Percentiles rank a stretch among this genome's conserved stretches.
Evolutionary conservation across 805 yeast species (phyloP).

Genomic region (Candida anglica): DNA sequence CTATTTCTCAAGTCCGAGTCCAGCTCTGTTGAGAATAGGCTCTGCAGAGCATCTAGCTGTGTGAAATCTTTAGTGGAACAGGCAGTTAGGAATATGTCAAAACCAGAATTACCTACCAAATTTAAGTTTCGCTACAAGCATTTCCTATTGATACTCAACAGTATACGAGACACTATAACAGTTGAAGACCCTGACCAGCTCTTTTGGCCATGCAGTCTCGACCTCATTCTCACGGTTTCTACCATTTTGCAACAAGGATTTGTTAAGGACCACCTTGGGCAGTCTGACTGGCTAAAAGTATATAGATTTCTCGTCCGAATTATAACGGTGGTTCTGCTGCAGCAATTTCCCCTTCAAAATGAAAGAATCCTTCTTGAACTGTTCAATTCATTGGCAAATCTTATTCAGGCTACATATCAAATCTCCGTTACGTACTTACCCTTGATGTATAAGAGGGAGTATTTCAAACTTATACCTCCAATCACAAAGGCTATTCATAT

Average conservation of each 20-base stretch:
- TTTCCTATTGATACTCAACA: slow-evolving; percentile 13
- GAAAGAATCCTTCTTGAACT: slow-evolving; percentile 20
- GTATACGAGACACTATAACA: slow-evolving; percentile 13
- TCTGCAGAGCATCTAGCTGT: slow-evolving; percentile 21
- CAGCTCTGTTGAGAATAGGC: background rate
- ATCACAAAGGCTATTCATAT: slow-evolving; percentile 9
- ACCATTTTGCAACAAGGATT: slow-evolving; percentile 17
- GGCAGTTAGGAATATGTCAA: slow-evolving; percentile 3
- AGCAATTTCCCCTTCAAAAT: too few species aligned
- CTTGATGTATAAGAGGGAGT: slow-evolving; percentile 3
- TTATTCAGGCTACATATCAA: slow-evolving; percentile 18
- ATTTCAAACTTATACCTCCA: background rate
- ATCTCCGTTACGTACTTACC: slow-evolving; percentile 16
- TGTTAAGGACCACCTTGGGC: slow-evolving; percentile 28
- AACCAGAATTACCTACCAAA: too few species aligned
- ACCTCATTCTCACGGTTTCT: slow-evolving; percentile 19
- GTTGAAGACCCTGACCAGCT: slow-evolving; percentile 4
- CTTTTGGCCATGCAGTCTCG: slow-evolving; percentile 19
- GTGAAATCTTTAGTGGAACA: slow-evolving; percentile 21
- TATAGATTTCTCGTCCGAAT: slow-evolving; percentile 19
- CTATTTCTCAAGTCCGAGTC: slow-evolving; percentile 6
- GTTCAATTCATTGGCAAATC: slow-evolving; percentile 12
- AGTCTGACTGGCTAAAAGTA: slow-evolving; percentile 21
- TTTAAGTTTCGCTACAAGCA: slow-evolving; percentile 19
- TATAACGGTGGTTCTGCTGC: slow-evolving; percentile 9